Evolutionary conservation across 2,329 filamentous ascomycete species (phyloP).

Genomic region (Aspergillus carbonarius): DNA sequence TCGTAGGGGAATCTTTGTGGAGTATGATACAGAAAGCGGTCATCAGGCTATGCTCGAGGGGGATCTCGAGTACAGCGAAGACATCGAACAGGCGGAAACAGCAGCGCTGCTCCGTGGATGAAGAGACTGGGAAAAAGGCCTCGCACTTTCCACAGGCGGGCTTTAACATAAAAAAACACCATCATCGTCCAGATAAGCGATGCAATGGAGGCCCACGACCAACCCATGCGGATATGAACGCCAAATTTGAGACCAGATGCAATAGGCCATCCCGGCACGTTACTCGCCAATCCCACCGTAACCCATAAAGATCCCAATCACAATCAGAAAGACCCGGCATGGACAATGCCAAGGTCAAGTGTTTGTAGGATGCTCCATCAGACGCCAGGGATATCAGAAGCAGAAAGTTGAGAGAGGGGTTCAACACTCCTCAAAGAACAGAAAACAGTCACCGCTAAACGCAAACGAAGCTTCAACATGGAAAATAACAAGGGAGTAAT

Average conservation of each 20-base stretch:
- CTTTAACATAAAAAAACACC: slow-evolving; percentile 8
- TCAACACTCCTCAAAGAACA: slow-evolving; percentile 23
- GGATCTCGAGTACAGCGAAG: neutral
- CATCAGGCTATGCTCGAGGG: neutral
- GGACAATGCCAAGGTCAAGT: slow-evolving; percentile 24
- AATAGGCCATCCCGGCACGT: slow-evolving; percentile 13
- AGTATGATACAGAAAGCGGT: slow-evolving; percentile 14
- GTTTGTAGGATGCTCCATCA: slow-evolving; percentile 25
- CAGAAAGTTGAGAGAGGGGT: slow-evolving; percentile 21
- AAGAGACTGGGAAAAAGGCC: slow-evolving; percentile 4
- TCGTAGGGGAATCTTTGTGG: slow-evolving; percentile 12
- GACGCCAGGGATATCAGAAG: slow-evolving; percentile 24
- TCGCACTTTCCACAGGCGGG: neutral
- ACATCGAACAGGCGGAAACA: neutral
- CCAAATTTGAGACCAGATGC: slow-evolving; percentile 18
- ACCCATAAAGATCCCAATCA: slow-evolving; percentile 18
- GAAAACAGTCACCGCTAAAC: slow-evolving; percentile 23
- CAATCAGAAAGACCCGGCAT: slow-evolving; percentile 23
- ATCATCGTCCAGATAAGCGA: slow-evolving; percentile 18
- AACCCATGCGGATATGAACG: slow-evolving; percentile 20
- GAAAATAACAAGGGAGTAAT: slow-evolving; percentile 5
- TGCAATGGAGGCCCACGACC: slow-evolving; percentile 15
- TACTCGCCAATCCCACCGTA: slow-evolving; percentile 19
- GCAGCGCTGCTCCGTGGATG: neutral
- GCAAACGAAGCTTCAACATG: slow-evolving; percentile 11